Percentiles rank a stretch among this genome's conserved stretches.
Evolutionary conservation across 2,329 filamentous ascomycete genomes (phyloP).

Genomic region (Pseudogymnoascus sp.): DNA sequence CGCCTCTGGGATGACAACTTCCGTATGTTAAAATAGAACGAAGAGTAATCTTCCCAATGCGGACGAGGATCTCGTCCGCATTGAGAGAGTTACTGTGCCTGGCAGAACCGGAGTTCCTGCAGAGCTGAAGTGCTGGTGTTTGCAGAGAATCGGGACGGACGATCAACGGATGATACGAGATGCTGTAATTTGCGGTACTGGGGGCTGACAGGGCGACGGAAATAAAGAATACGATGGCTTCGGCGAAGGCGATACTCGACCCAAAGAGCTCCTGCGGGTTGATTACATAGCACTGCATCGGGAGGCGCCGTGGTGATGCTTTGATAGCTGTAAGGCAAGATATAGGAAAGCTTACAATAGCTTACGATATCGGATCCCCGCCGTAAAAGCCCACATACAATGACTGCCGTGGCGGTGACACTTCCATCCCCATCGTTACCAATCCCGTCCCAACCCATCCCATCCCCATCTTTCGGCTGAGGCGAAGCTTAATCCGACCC

Average conservation of each 20-base stretch:
- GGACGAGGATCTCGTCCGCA: background rate
- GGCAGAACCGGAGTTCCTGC: background rate
- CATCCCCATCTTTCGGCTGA: background rate
- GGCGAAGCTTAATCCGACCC: background rate
- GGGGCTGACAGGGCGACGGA: background rate
- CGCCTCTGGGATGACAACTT: background rate
- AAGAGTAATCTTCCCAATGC: background rate
- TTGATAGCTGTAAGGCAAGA: background rate
- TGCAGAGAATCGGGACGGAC: background rate
- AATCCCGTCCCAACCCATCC: background rate
- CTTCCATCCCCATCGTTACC: background rate
- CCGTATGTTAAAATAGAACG: background rate
- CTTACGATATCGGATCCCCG: background rate
- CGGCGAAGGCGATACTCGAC: background rate
- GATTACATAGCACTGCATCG: background rate
- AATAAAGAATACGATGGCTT: background rate
- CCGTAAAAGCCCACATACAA: background rate
- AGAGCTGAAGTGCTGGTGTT: background rate
- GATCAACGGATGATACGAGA: background rate
- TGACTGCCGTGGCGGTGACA: background rate
- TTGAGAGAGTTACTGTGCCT: too few relatives aligned
- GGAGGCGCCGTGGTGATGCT: background rate
- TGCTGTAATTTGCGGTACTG: background rate
- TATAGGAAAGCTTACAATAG: background rate
- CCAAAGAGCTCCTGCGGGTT: background rate